A percentile compares a stretch with the other conserved stretches of the same genome.
Conservation (phyloP, 2,329 filamentous ascomycete species). For the Botryosphaeria dothidea region DNA sequence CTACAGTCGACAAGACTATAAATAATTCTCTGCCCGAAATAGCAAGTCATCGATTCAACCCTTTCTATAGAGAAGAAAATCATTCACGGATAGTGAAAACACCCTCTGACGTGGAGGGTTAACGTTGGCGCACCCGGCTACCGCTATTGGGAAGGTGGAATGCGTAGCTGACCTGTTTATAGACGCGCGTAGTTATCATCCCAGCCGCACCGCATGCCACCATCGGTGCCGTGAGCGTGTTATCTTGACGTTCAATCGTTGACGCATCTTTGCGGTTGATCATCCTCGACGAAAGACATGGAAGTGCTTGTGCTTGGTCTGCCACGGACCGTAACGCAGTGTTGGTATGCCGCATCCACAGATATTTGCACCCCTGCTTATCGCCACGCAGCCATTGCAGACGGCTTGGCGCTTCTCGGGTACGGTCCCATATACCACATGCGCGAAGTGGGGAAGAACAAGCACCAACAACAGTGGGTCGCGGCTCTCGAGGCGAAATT, state of each 20-base stretch:
- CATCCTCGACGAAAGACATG: constrained; percentile 24
- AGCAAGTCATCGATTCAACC: no score
- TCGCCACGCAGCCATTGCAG: not conserved
- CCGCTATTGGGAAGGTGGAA: no score
- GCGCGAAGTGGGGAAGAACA: not conserved
- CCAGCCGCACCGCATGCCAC: not conserved
- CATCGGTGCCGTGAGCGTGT: no score
- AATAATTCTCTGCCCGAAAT: no score
- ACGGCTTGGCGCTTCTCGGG: constrained; percentile 31
- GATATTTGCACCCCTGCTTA: not conserved
- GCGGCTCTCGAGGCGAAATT: constrained; percentile 31
- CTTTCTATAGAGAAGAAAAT: no score
- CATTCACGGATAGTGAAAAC: no score
- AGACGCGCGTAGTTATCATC: not conserved
- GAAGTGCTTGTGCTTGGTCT: constrained; percentile 39
- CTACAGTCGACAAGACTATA: no score
- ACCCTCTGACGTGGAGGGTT: no score
- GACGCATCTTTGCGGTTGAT: no score
- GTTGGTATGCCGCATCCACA: not conserved
- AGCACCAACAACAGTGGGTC: not conserved
- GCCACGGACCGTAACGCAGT: constrained; percentile 34
- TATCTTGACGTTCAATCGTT: no score
- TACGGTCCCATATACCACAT: constrained; percentile 22
- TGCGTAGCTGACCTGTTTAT: no score
- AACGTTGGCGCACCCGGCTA: no score